Base-by-base conservation (phyloP, 768 basidiomycete species). In the Aureoboletus auriporus region DNA sequence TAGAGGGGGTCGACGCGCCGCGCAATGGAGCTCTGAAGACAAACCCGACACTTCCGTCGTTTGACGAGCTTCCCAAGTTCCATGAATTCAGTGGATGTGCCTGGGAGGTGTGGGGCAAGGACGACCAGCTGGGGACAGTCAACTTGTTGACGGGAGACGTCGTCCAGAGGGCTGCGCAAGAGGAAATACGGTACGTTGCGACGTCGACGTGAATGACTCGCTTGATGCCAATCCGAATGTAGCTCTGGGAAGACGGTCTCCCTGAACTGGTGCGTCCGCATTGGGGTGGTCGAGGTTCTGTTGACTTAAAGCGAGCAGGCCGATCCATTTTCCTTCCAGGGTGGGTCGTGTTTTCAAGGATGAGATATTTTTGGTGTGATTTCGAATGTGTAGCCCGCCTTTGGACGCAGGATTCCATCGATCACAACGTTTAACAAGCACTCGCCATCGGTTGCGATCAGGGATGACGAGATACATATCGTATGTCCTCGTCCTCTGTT, bases 41-140 rank as follows among this genome's bases (percentile, higher is more conserved):
- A 4, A 3, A 16, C 27, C 1, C 11, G 20, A 33, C 3, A 16
- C 56, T 72, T 10, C 73, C 74, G 3, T 63, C 63, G 8, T 75
- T 83, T 64, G 74, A 82, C 71, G 70, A 77, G 68, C 59, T 76
- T 57, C 66, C 74, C 61, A 44, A 50, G 29, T 74, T 73, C 52
- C 63, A 71, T 44, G 60, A 71, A 30, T 67, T 73, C 53, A 58
- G 55, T 8, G 84, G 84, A 9, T 86, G 84, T 47, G 84, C 84
- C 3, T 86, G 84, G 84, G 72, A 70, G 4, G 71, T 85, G 9
- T 86, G 83, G 83, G 83, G 83, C 23, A 64, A 72, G 33, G 75
- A 79, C 16, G 84, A 86, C 52, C 71, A 86, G 56, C 70, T 86
- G 16, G 84, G 84, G 2, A 86, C 83, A 6, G 69, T 86, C 34